These are phyloP conservation scores for Aspergillus felis DNA, from an alignment of 2,329 filamentous ascomycete species.

Conservation along the genomic window DNA sequence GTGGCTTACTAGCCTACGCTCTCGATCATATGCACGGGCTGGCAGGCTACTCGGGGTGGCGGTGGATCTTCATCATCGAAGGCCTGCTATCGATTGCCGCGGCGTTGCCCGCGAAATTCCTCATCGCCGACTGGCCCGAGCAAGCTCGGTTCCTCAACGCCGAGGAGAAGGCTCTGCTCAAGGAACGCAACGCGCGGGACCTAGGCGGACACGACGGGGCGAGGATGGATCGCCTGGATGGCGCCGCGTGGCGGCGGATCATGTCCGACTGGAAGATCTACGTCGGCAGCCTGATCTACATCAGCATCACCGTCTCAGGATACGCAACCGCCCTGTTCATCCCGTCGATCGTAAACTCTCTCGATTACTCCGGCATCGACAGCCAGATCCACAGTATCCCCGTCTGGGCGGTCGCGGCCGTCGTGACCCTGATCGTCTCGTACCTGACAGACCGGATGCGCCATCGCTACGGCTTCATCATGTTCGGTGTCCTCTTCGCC, in stretches of 20 bases:
- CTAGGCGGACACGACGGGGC: conserved; percentile 16
- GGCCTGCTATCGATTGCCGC: conserved; percentile 29
- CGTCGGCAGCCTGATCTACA: conserved; percentile 29
- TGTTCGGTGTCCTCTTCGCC: conserved; percentile 31
- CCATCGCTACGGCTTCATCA: conserved; percentile 35
- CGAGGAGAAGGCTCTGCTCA: conserved; percentile 24
- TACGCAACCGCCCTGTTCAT: conserved; percentile 34
- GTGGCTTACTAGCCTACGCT: conserved; percentile 21
- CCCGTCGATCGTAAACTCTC: conserved; percentile 31
- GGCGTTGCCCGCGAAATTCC: conserved; percentile 21
- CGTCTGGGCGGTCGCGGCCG: conserved; percentile 29
- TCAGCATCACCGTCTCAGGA: conserved; percentile 33
- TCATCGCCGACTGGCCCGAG: conserved; percentile 32
- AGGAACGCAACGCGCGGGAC: conserved; percentile 21
- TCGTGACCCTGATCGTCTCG: conserved; percentile 25
- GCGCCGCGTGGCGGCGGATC: conserved; percentile 22
- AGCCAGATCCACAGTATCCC: conserved; percentile 37
- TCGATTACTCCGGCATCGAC: conserved; percentile 28
- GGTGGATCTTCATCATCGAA: conserved; percentile 38
- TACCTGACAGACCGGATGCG: conserved; percentile 27
- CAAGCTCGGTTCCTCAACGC: conserved; percentile 28
- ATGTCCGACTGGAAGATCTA: conserved; percentile 33
- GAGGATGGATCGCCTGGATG: conserved; percentile 27
- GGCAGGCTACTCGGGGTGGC: conserved; percentile 25
- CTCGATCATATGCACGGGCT: conserved; percentile 28